A percentile compares a stretch with the other conserved stretches of the same genome.
These are phyloP conservation scores for Pseudotulostoma volvatum DNA, from an alignment of 495 filamentous ascomycete genomes.

Conservation along the genomic window DNA sequence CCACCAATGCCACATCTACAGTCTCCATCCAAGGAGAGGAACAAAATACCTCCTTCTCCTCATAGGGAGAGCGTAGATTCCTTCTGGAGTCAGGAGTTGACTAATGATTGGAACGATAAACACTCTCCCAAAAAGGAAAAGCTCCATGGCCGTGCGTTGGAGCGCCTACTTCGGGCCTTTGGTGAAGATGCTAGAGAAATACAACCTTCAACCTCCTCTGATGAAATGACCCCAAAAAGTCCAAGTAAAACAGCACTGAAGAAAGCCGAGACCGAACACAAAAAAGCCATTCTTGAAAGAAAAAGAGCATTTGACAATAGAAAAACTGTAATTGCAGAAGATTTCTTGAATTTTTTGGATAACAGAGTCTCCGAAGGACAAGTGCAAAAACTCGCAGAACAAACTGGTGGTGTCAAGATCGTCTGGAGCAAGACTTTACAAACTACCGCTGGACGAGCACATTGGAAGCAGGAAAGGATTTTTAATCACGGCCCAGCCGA, in stretches of 20 bases:
- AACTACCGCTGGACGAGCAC: conserved; percentile 75
- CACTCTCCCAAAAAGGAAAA: conserved; percentile 51
- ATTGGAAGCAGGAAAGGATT: conserved; percentile 52
- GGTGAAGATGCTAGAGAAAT: conserved; percentile 15
- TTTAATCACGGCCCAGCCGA: conserved; percentile 2
- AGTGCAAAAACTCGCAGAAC: conserved; percentile 39
- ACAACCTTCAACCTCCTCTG: neutral
- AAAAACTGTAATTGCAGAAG: conserved; percentile 49
- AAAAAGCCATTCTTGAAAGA: conserved; percentile 22
- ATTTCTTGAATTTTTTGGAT: conserved; percentile 65
- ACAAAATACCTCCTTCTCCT: conserved; percentile 34
- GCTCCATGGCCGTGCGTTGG: conserved; percentile 5
- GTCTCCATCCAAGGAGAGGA: conserved; percentile 37
- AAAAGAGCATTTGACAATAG: conserved; percentile 49
- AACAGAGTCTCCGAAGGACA: conserved; percentile 42
- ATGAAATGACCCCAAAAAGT: conserved; percentile 14
- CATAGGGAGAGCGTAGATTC: conserved; percentile 54
- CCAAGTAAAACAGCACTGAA: conserved; percentile 28
- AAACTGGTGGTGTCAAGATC: conserved; percentile 62
- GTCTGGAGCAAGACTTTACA: conserved; percentile 73
- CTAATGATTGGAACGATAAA: conserved; percentile 71
- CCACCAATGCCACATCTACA: conserved; percentile 26
- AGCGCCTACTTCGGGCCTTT: conserved; percentile 18
- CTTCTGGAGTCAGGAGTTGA: conserved; percentile 63
- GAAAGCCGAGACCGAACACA: conserved; percentile 27